phyloP scores from a whole-genome alignment of 2,329 filamentous ascomycete species.

The Coniochaeta ligniaria region DNA sequence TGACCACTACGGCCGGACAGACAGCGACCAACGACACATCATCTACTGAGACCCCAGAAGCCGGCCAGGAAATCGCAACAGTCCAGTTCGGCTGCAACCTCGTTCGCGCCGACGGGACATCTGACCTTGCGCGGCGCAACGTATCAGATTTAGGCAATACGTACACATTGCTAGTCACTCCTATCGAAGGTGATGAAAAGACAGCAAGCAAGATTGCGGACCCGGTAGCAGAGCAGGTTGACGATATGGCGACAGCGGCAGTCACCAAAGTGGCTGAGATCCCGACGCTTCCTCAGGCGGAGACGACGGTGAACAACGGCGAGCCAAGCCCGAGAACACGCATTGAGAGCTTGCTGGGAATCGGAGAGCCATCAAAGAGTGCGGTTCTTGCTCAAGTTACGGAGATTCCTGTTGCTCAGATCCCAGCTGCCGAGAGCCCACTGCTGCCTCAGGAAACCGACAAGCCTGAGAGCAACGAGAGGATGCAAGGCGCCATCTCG shows the following conservation, averaged over 20 bases:
- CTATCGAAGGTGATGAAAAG: constrained; percentile 20
- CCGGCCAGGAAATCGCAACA: constrained; percentile 14
- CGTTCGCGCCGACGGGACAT: constrained; percentile 27
- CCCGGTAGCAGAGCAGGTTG: constrained; percentile 8
- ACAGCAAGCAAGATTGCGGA: constrained; percentile 7
- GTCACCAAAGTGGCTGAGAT: background rate
- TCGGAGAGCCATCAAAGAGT: background rate
- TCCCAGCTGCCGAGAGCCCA: background rate
- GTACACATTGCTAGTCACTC: constrained; percentile 41
- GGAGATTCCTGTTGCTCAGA: background rate
- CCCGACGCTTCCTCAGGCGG: background rate
- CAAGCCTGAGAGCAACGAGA: background rate
- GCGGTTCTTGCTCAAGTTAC: background rate
- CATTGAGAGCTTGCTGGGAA: background rate
- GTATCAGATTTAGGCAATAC: constrained; percentile 23
- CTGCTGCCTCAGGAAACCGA: background rate
- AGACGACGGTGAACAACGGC: background rate
- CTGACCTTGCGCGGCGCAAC: constrained; percentile 13
- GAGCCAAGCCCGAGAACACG: background rate
- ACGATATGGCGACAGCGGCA: background rate
- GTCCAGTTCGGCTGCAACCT: constrained; percentile 47
- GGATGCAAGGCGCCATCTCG: background rate
- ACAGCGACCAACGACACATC: background rate
- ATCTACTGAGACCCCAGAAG: background rate
- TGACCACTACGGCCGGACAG: background rate